Base-by-base conservation (phyloP, 2,329 filamentous ascomycete genomes). In the Penicillium digitatum region DNA sequence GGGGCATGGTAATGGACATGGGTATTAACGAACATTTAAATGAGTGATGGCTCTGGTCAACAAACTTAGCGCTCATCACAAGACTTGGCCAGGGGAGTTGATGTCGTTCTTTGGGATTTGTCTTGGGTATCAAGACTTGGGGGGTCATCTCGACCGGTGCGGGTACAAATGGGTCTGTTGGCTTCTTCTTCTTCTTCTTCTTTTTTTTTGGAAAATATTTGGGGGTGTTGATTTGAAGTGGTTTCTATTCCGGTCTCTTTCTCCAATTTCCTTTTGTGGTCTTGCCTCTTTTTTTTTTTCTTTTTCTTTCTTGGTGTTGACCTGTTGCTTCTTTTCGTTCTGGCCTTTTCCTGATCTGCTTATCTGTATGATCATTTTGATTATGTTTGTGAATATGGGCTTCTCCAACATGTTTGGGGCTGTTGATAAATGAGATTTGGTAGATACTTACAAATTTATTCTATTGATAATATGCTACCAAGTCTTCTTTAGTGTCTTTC, bases 41-140 rank as follows among this genome's bases (percentile, higher is more conserved):
- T 55, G 66, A 68, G 58, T 62, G 56, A 64, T 62, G 65, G 62
- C 60, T 64, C 50, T 60, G 55, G 55, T 51, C 55, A 52, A 54
- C 58, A 62, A 56, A 57, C 48, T 45, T 58, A 62, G 56, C 57
- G 58, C 57, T 58, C 55, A 44, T 45, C 32, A 51, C 50, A 49
- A 37, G 52, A 52, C 49, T 55, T 61, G 43, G 52, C 50, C 47
- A 39, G 26, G 32, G 61, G 61, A 62, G 60, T 63, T 64, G 38
- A 35, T 47, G 34, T 37, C 16, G 34, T 51, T 54, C 24, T 44
- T 38, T 52, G 38, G 24, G 35, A 32, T 57, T 56, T 52, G 54
- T 40, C 58, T 56, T 63, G 59, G 59, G 62, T 63, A 59, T 66
- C 63, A 68, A 63, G 62, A 55, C 49, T 38, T 48, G 48, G 50